Evolutionary conservation across 768 basidiomycete genomes (phyloP).

Genomic region (Suillus alpinus): DNA sequence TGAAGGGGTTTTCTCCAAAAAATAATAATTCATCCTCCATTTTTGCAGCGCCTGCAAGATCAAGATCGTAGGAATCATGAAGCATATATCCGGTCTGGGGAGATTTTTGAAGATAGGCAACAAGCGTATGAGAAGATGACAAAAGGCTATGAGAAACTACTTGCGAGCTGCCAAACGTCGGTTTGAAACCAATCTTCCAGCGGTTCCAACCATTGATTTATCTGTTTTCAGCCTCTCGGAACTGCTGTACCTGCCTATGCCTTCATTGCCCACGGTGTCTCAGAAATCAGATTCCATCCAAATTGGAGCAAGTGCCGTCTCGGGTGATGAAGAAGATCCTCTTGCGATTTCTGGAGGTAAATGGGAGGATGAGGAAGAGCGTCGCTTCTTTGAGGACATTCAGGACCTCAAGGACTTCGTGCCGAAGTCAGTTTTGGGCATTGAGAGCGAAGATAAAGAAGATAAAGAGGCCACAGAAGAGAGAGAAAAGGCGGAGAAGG

Average conservation of each 20-base stretch:
- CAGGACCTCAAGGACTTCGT: conserved; percentile 91
- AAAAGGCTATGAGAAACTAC: conserved; percentile 88
- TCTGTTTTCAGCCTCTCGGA: conserved; percentile 71
- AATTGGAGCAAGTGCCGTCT: conserved; percentile 50
- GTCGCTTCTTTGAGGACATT: conserved; percentile 89
- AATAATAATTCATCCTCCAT: background rate
- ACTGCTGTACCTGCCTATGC: conserved; percentile 78
- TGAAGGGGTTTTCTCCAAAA: conserved; percentile 16
- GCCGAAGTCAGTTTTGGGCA: conserved; percentile 81
- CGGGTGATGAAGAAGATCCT: conserved; percentile 57
- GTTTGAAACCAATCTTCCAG: conserved; percentile 21
- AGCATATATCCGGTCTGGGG: conserved; percentile 98
- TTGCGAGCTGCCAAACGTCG: conserved; percentile 85
- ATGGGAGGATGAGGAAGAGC: conserved; percentile 98
- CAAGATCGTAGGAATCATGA: conserved; percentile 97
- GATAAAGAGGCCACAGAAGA: conserved; percentile 45
- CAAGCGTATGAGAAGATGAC: conserved; percentile 99
- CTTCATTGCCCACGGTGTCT: conserved; percentile 77
- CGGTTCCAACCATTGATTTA: conserved; percentile 10
- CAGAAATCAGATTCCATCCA: conserved; percentile 81
- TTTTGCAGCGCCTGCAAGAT: conserved; percentile 82
- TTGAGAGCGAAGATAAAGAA: conserved; percentile 39
- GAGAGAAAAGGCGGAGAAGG: conserved; percentile 50
- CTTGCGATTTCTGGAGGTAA: conserved; percentile 63
- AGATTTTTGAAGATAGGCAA: conserved; percentile 98